These are phyloP conservation scores for Calonectria crousiana DNA, from an alignment of 2,329 filamentous ascomycete genomes.

Conservation along the genomic window DNA sequence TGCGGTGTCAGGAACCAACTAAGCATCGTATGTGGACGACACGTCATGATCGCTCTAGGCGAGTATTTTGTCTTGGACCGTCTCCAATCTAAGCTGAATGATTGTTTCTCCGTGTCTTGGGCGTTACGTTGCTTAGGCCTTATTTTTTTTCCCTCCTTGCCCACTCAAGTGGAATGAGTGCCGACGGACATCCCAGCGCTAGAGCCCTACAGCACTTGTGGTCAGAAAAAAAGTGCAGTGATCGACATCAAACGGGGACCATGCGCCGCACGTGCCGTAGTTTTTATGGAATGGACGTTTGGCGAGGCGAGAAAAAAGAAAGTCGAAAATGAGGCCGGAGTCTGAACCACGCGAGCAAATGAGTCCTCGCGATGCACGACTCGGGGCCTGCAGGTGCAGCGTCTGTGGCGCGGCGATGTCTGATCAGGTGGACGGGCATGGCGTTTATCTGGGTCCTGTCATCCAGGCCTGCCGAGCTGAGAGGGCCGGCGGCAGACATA, in stretches of 20 bases:
- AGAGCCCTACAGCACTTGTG: neutral
- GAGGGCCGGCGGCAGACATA: slow-evolving; percentile 10
- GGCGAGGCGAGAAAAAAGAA: slow-evolving; percentile 23
- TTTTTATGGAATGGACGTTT: slow-evolving; percentile 18
- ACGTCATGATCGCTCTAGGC: neutral
- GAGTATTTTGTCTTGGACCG: slow-evolving; percentile 6
- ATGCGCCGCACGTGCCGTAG: slow-evolving; percentile 21
- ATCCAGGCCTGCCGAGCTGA: slow-evolving; percentile 9
- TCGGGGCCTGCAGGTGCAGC: slow-evolving; percentile 1
- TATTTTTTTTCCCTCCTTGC: neutral
- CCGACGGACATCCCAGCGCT: slow-evolving; percentile 11
- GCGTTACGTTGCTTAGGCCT: neutral
- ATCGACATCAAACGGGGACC: slow-evolving; percentile 18
- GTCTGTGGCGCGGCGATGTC: neutral
- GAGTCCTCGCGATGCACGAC: neutral
- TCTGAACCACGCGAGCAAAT: slow-evolving; percentile 4
- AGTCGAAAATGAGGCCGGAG: slow-evolving; percentile 12
- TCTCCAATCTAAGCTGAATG: neutral
- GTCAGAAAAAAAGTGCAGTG: slow-evolving; percentile 27
- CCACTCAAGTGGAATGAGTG: slow-evolving; percentile 2
- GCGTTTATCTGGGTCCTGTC: neutral
- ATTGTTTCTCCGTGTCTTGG: slow-evolving; percentile 15
- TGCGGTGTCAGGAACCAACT: neutral
- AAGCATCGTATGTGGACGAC: neutral
- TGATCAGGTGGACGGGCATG: neutral